These are phyloP conservation scores for Nemania sp. DNA, from an alignment of 2,329 filamentous ascomycete genomes.

Conservation along the genomic window DNA sequence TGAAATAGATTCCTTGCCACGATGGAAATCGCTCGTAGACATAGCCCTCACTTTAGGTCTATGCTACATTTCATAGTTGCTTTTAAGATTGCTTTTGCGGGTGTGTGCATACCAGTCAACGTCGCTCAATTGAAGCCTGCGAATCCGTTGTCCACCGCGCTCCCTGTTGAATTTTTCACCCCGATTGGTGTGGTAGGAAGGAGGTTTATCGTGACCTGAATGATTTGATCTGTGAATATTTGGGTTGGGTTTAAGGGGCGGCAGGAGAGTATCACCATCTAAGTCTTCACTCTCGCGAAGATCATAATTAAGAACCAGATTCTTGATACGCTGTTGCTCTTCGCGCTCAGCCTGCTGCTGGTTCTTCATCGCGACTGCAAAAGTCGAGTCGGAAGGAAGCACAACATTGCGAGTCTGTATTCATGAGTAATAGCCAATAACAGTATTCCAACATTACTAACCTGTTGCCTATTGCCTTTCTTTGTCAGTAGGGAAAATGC, in stretches of 20 bases:
- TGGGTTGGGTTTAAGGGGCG: conserved; percentile 59
- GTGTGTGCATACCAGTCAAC: conserved; percentile 86
- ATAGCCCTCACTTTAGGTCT: conserved; percentile 32
- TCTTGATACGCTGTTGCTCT: conserved; percentile 98
- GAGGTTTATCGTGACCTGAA: conserved; percentile 63
- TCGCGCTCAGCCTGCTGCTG: conserved; percentile 95
- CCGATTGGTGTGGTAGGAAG: conserved; percentile 65
- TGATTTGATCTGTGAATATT: conserved; percentile 63
- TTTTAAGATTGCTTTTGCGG: conserved; percentile 40
- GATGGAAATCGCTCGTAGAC: conserved; percentile 29
- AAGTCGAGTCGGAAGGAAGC: conserved; percentile 88
- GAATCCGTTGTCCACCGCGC: conserved; percentile 81
- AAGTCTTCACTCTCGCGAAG: conserved; percentile 83
- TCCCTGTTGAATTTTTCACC: conserved; percentile 69
- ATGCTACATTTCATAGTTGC: conserved; percentile 18
- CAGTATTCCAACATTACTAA: conserved; percentile 53
- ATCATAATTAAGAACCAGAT: conserved; percentile 95
- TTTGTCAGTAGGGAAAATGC: conserved; percentile 97
- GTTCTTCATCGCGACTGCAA: conserved; percentile 94
- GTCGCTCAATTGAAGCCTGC: conserved; percentile 94
- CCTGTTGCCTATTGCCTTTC: conserved; percentile 94
- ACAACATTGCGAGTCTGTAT: conserved; percentile 88
- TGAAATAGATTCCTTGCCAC: conserved; percentile 36
- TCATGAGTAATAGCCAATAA: conserved; percentile 33
- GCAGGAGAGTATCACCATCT: conserved; percentile 74